Percentiles rank a stretch among this genome's conserved stretches.
Evolutionary conservation across 2,329 filamentous ascomycete species (phyloP).

Genomic region (Alternaria postmessia): DNA sequence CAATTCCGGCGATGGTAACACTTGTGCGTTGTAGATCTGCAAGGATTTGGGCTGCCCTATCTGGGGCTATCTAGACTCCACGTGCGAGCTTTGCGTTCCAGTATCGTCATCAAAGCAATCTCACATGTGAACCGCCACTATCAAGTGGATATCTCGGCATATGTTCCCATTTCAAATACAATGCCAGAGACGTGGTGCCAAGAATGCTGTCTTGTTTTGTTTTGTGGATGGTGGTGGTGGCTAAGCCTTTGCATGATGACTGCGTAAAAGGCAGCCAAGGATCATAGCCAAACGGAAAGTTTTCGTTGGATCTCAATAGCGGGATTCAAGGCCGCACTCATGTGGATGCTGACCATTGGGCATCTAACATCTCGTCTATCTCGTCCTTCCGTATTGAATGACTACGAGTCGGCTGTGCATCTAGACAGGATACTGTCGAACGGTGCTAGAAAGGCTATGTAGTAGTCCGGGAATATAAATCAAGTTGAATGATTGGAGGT

Average conservation of each 20-base stretch:
- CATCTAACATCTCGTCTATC: background rate
- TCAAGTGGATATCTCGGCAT: background rate
- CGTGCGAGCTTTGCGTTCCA: background rate
- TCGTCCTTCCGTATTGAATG: background rate
- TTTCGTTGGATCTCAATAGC: background rate
- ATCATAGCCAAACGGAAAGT: background rate
- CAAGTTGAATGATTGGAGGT: background rate
- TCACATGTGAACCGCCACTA: background rate
- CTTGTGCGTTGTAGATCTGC: background rate
- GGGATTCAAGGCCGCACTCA: background rate
- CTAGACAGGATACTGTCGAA: background rate
- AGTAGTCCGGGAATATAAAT: background rate
- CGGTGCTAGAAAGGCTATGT: background rate
- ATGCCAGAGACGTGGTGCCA: background rate
- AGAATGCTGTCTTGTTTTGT: background rate
- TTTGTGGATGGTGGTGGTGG: background rate
- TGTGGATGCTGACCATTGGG: background rate
- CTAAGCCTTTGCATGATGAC: background rate
- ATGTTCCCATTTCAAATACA: background rate
- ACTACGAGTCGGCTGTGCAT: background rate
- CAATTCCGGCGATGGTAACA: background rate
- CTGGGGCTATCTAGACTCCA: background rate
- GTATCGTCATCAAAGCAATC: background rate
- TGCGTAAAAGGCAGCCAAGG: background rate
- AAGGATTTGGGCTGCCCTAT: background rate